These are phyloP conservation scores for Talaromyces nanjingensis DNA, from an alignment of 495 filamentous ascomycete genomes.

Conservation along the genomic window DNA sequence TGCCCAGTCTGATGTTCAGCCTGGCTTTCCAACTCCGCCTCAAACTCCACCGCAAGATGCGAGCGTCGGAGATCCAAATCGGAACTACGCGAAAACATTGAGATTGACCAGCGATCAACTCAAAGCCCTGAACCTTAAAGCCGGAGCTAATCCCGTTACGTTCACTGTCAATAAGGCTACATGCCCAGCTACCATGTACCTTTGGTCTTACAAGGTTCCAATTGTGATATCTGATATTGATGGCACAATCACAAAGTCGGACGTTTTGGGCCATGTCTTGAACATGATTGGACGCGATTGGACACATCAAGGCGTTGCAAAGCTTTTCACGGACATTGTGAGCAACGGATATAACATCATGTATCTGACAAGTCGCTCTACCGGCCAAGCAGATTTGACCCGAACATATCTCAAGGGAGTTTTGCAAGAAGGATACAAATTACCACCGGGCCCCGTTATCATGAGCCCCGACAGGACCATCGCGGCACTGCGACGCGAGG, in stretches of 20 bases:
- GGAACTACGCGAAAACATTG: slow-evolving; percentile 94
- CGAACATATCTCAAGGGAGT: slow-evolving; percentile 87
- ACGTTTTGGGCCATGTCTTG: slow-evolving; percentile 93
- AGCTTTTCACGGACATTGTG: slow-evolving; percentile 91
- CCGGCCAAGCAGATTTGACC: slow-evolving; percentile 89
- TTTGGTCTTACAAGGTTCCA: slow-evolving; percentile 82
- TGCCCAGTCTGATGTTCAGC: slow-evolving; percentile 62
- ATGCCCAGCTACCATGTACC: slow-evolving; percentile 84
- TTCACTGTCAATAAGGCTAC: slow-evolving; percentile 95
- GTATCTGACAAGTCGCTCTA: slow-evolving; percentile 90
- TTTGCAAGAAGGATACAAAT: slow-evolving; percentile 72
- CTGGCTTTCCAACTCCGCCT: slow-evolving; percentile 67
- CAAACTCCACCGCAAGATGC: slow-evolving; percentile 59
- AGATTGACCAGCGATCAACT: slow-evolving; percentile 95
- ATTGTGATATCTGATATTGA: slow-evolving; percentile 99
- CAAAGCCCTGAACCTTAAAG: slow-evolving; percentile 74
- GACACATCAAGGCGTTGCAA: slow-evolving; percentile 95
- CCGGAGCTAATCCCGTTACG: slow-evolving; percentile 82
- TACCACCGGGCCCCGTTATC: slow-evolving; percentile 89
- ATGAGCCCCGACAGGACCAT: slow-evolving; percentile 93
- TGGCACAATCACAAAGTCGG: slow-evolving; percentile 97
- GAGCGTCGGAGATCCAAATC: slow-evolving; percentile 55
- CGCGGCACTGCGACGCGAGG: slow-evolving; percentile 86
- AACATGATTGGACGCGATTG: slow-evolving; percentile 98
- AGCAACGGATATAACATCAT: slow-evolving; percentile 98